Percentiles rank a stretch among this genome's conserved stretches.
Evolutionary conservation across 495 filamentous ascomycete species (phyloP).

Genomic region (Clohesyomyces aquaticus): DNA sequence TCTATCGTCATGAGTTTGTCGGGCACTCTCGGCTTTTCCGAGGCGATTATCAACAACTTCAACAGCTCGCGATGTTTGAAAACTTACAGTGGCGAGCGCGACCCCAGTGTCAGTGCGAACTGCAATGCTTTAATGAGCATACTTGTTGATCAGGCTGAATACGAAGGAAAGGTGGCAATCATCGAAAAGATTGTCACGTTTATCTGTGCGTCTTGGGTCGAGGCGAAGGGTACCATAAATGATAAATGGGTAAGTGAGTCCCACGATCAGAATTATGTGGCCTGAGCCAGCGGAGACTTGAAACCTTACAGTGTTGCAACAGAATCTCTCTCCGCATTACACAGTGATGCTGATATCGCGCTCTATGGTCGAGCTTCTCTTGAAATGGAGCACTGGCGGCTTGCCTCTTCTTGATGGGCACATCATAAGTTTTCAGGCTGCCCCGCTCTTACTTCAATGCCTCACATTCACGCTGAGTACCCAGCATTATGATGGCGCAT

Average conservation of each 20-base stretch:
- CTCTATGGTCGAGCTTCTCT: neutral
- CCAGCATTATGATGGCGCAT: conserved; percentile 1
- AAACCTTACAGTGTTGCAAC: neutral
- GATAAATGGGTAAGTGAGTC: conserved; percentile 18
- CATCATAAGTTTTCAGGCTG: neutral
- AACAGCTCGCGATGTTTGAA: neutral
- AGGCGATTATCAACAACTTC: conserved; percentile 2
- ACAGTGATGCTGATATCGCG: conserved; percentile 10
- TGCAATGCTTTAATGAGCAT: conserved; percentile 6
- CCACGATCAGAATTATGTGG: too few species aligned
- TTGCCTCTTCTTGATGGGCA: neutral
- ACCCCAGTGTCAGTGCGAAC: conserved; percentile 6
- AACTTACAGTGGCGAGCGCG: conserved; percentile 7
- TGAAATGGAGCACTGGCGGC: neutral
- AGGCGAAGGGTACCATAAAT: neutral
- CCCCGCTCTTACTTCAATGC: neutral
- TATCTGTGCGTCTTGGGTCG: neutral
- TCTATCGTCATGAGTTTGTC: too few species aligned
- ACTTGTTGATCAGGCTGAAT: neutral
- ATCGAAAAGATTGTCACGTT: conserved; percentile 1
- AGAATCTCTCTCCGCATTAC: conserved; percentile 10
- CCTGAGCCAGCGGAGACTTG: neutral
- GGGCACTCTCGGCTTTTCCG: neutral
- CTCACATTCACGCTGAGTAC: neutral
- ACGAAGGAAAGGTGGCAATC: neutral